A percentile compares a stretch with the other conserved stretches of the same genome.
phyloP scores from a whole-genome alignment of 805 yeast species.

The Wickerhamiella musiphila region DNA sequence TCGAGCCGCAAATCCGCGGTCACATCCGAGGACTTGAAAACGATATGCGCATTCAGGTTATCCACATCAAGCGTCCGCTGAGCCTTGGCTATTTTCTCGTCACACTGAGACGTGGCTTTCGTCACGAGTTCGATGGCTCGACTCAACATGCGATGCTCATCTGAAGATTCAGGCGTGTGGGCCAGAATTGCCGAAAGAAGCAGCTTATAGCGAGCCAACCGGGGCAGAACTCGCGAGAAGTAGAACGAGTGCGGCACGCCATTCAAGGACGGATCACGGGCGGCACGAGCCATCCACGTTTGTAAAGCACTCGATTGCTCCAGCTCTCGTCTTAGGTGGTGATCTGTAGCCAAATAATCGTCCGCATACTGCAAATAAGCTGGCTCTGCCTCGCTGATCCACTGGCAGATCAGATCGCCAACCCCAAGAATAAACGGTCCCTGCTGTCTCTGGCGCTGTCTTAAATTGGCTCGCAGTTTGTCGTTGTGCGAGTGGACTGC shows the following conservation, averaged over 20 bases:
- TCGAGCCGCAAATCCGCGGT: slow-evolving; percentile 32
- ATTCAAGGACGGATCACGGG: slow-evolving; percentile 29
- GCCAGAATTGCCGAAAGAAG: slow-evolving; percentile 43
- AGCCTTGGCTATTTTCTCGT: slow-evolving; percentile 43
- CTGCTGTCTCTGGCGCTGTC: slow-evolving; percentile 37
- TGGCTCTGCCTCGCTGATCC: slow-evolving; percentile 42
- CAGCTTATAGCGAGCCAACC: slow-evolving; percentile 41
- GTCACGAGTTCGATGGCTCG: slow-evolving; percentile 39
- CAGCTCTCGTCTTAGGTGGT: slow-evolving; percentile 30
- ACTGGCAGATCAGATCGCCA: slow-evolving; percentile 38
- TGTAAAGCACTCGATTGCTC: slow-evolving; percentile 29
- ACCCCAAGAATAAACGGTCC: slow-evolving; percentile 38
- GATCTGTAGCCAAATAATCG: slow-evolving; percentile 20
- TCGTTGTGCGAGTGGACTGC: slow-evolving; percentile 41
- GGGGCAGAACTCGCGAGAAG: slow-evolving; percentile 38
- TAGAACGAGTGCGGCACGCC: slow-evolving; percentile 28
- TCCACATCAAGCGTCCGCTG: slow-evolving; percentile 39
- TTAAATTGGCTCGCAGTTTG: slow-evolving; percentile 38
- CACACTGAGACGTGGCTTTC: slow-evolving; percentile 38
- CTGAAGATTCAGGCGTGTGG: slow-evolving; percentile 29
- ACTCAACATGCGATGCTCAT: slow-evolving; percentile 34
- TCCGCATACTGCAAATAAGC: slow-evolving; percentile 43
- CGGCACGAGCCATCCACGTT: slow-evolving; percentile 37
- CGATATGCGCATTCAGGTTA: slow-evolving; percentile 33
- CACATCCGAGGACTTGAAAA: slow-evolving; percentile 33